Percentiles rank a stretch among this genome's conserved stretches.
phyloP scores from a whole-genome alignment of 805 yeast genomes.

The Candida montana region DNA sequence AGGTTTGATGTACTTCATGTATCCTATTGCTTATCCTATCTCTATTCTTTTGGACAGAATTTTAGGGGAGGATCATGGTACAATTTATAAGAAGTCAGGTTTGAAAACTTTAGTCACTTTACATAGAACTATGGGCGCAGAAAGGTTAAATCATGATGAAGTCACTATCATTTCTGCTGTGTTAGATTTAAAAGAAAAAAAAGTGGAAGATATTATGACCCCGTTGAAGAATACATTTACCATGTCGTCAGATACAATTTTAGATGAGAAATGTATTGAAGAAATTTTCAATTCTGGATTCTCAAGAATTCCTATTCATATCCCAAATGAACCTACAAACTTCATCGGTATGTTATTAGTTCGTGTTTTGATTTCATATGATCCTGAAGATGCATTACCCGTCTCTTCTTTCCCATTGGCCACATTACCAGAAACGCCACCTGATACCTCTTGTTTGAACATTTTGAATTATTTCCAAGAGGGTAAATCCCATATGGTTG shows the following conservation, averaged over 20 bases:
- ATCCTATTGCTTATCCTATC: conserved; percentile 89
- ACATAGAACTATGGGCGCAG: conserved; percentile 93
- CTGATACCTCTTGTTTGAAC: conserved; percentile 88
- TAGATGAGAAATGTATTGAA: conserved; percentile 82
- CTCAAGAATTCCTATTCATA: conserved; percentile 89
- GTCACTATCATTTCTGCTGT: conserved; percentile 95
- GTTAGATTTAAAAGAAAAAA: conserved; percentile 86
- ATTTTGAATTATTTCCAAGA: conserved; percentile 95
- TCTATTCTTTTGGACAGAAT: conserved; percentile 74
- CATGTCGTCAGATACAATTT: conserved; percentile 72
- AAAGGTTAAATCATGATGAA: conserved; percentile 88
- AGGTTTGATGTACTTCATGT: conserved; percentile 79
- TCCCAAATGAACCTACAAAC: conserved; percentile 83
- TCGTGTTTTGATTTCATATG: conserved; percentile 87
- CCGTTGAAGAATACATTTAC: conserved; percentile 89
- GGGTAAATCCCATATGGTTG: conserved; percentile 96
- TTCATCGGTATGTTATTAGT: conserved; percentile 95
- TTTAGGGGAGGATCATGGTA: conserved; percentile 95
- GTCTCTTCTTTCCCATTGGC: conserved; percentile 93
- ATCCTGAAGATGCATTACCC: conserved; percentile 92
- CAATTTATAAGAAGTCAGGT: conserved; percentile 87
- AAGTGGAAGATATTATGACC: conserved; percentile 85
- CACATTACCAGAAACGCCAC: conserved; percentile 89
- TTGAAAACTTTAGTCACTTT: conserved; percentile 88
- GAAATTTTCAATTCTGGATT: conserved; percentile 91